Conservation (phyloP, 768 basidiomycete species). For the Agaricus bisporus region DNA sequence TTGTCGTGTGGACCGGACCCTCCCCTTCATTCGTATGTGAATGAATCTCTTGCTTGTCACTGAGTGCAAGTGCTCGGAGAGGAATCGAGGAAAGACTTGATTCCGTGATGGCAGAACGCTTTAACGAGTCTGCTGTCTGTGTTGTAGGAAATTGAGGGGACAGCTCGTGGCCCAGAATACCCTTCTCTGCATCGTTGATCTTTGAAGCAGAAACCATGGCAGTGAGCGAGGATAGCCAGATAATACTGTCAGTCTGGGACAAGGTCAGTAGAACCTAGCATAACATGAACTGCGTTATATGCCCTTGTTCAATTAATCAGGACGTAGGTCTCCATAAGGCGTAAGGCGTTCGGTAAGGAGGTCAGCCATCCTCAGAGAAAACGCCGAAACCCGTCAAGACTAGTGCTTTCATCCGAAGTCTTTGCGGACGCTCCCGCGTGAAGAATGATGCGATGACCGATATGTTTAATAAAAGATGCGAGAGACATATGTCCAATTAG, state of each 20-base stretch:
- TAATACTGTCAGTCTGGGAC: too few relatives aligned
- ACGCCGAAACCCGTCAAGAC: slow-evolving; percentile 26
- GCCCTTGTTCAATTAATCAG: slow-evolving; percentile 12
- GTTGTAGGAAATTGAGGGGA: slow-evolving; percentile 18
- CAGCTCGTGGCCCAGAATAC: slow-evolving; percentile 22
- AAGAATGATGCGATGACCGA: neutral
- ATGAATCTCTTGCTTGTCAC: neutral
- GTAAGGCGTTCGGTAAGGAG: slow-evolving; percentile 21
- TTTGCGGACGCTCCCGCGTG: slow-evolving; percentile 21
- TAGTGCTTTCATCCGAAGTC: slow-evolving; percentile 29
- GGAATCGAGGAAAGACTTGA: slow-evolving; percentile 5
- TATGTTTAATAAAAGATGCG: neutral
- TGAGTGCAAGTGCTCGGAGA: neutral
- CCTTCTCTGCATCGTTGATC: slow-evolving; percentile 35
- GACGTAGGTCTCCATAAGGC: slow-evolving; percentile 18
- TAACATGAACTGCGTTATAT: slow-evolving; percentile 14
- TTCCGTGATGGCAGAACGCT: slow-evolving; percentile 6
- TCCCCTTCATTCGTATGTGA: neutral
- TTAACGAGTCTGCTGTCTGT: slow-evolving; percentile 10
- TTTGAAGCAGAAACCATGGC: slow-evolving; percentile 17
- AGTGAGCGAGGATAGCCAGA: neutral
- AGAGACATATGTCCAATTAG: neutral
- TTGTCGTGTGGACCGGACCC: neutral
- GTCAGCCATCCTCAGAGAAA: slow-evolving; percentile 29
- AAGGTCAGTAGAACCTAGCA: neutral